phyloP scores from a whole-genome alignment of 1,139 yeast species.

The Wickerhamiella pararugosa region DNA sequence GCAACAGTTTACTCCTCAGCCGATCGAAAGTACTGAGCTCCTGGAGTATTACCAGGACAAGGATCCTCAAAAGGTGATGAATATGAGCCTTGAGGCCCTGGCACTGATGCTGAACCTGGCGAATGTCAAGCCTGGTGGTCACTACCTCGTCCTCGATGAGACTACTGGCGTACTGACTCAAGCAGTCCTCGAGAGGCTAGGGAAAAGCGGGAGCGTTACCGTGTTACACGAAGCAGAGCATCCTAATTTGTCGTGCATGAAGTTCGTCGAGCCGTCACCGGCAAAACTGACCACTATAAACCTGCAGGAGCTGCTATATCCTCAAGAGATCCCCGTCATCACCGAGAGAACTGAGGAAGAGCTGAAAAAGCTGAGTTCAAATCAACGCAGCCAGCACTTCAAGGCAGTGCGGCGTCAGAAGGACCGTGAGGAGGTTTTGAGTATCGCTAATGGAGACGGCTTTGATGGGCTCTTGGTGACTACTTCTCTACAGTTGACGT shows the following conservation, averaged over 20 bases:
- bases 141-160: slow-evolving; percentile 76
- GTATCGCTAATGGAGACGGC: slow-evolving; percentile 38
- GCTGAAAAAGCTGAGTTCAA: slow-evolving; percentile 39
- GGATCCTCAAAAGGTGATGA: slow-evolving; percentile 60
- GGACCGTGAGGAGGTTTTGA: slow-evolving; percentile 30
- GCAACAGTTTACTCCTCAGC: slow-evolving; percentile 69
- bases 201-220: slow-evolving; percentile 62
- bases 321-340: slow-evolving; percentile 39
- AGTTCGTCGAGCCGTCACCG: slow-evolving; percentile 42
- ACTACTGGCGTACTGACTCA: slow-evolving; percentile 76
- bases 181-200: slow-evolving; percentile 82
- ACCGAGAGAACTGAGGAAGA: slow-evolving; percentile 32
- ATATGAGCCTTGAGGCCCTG: slow-evolving; percentile 68
- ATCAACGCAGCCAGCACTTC: slow-evolving; percentile 50
- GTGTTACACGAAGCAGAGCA: slow-evolving; percentile 87
- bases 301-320: slow-evolving; percentile 69
- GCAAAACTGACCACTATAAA: slow-evolving; percentile 54
- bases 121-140: slow-evolving; percentile 80
- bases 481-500: slow-evolving; percentile 54
- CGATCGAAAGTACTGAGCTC: slow-evolving; percentile 61
- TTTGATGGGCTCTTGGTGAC: slow-evolving; percentile 72
- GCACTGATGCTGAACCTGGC: slow-evolving; percentile 65
- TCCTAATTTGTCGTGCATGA: slow-evolving; percentile 59
- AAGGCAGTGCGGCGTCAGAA: slow-evolving; percentile 47
- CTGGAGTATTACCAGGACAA: slow-evolving; percentile 59